phyloP scores from a whole-genome alignment of 1,284 basidiomycete species.

The Salmacisia buchloeana region DNA sequence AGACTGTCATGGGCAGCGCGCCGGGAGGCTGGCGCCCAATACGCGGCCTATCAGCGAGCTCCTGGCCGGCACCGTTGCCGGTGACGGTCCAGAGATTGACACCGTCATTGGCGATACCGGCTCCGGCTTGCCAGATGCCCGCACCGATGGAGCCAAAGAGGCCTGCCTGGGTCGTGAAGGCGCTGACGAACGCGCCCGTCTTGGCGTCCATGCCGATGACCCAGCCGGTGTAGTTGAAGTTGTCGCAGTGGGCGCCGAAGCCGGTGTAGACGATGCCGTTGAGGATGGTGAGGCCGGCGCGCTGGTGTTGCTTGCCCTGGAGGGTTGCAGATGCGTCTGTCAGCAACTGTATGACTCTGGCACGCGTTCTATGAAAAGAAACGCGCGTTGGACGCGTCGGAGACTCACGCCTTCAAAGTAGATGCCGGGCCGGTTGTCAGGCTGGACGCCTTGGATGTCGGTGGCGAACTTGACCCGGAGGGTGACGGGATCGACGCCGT shows the following conservation, averaged over 20 bases:
- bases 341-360: too few relatives aligned
- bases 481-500: constrained; percentile 15
- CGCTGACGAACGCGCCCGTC: constrained; percentile 11
- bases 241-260: constrained; percentile 20
- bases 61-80: constrained; percentile 16
- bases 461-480: constrained; percentile 12
- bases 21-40: constrained; percentile 14
- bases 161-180: constrained; percentile 10
- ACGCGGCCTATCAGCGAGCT: constrained; percentile 10
- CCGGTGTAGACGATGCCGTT: constrained; percentile 19
- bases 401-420: constrained; percentile 21
- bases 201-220: constrained; percentile 19
- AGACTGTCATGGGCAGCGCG: constrained; percentile 15
- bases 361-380: too few relatives aligned
- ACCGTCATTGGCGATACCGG: constrained; percentile 14
- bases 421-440: constrained; percentile 11
- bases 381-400: too few relatives aligned
- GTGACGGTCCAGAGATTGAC: constrained; percentile 14
- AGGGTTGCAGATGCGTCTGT: too few relatives aligned
- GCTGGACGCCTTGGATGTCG: constrained; percentile 11
- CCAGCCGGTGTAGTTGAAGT: constrained; percentile 23
- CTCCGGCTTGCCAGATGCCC: constrained; percentile 9
- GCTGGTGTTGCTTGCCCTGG: constrained; percentile 15
- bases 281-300: constrained; percentile 13
- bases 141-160: constrained; percentile 10